phyloP scores from a whole-genome alignment of 73 alveolate genomes.

The Effrenium voratum region DNA sequence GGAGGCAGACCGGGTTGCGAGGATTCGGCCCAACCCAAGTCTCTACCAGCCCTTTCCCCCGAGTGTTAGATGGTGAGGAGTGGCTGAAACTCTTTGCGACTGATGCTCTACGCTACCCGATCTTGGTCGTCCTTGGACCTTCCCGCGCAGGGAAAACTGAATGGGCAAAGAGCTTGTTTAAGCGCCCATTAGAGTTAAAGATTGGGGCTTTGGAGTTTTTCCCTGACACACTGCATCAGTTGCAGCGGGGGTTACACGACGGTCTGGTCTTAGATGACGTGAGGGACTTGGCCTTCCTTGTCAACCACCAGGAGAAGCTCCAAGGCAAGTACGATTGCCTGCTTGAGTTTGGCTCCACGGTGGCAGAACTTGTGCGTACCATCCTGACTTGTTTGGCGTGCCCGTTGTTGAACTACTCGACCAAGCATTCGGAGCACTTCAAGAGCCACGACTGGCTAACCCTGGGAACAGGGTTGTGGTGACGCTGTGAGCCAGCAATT shows the following conservation, averaged over 20 bases:
- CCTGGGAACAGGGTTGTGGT: not conserved
- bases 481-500: not conserved
- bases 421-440: not conserved
- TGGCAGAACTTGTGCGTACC: not conserved
- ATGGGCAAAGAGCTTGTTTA: not conserved
- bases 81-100: conserved; percentile 39
- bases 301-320: conserved; percentile 1
- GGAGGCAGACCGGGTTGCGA: not conserved
- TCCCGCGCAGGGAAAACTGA: conserved; percentile 3
- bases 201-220: too few relatives aligned
- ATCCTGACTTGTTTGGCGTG: not conserved
- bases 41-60: not conserved
- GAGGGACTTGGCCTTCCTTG: not conserved
- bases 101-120: conserved; percentile 31
- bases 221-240: too few relatives aligned
- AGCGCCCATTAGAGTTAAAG: not conserved
- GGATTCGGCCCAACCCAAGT: conserved; percentile 1
- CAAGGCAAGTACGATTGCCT: not conserved
- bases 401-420: not conserved
- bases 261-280: not conserved
- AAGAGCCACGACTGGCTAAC: not conserved
- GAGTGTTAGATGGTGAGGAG: not conserved
- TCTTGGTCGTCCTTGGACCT: conserved; percentile 26
- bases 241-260: not conserved
- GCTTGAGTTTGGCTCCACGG: not conserved